Base-by-base conservation (phyloP, 495 filamentous ascomycete genomes). In the Penicillium paxilli region DNA sequence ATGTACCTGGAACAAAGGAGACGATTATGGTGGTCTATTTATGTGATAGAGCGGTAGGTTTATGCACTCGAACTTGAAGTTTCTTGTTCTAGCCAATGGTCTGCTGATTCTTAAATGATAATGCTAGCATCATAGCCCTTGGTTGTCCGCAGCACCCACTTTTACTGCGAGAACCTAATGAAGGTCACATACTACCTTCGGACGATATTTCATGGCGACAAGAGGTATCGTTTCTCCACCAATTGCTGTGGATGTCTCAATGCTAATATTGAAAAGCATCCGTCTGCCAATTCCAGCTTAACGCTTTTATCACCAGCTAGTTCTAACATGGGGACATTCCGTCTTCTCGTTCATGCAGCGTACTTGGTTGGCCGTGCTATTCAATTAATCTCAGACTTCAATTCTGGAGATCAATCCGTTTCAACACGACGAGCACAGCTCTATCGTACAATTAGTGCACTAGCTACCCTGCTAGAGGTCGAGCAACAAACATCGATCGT, bases 11-110 rank as follows among this genome's bases (percentile, higher is more conserved):
- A 58, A 24, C 14, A 24, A 10, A 20, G 41, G 38, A 58, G 55
- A 35, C 55, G 55, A 19, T 20, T 58, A 44, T 58, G 55, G 55
- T 58, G 55, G 55, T 37, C 38, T 21, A 17, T 58, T 12, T 58
- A 53, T 58, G 33, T 51, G 10, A 53, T 54, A 16, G 55, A 58
- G n/a, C 51, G 55, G 55, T 58, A 14, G 22, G 50, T 49, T 37
- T 4, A 14, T 16, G n/a, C n/a, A n/a, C n/a, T 32, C 30, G 11
- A 12, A 12, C 11, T n/a, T 32, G 4, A 32, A 4, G 7, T n/a
- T 12, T 14, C n/a, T 12, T 4, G 30, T 1, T 14, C 1, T 30
- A n/a, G n/a, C n/a, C n/a, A n/a, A n/a, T n/a, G n/a, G 22, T 46
- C 17, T 30, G 42, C 12, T n/a, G 33, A 24, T 20, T 16, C 22